These are phyloP conservation scores for Zasmidium citrigriseum DNA, from an alignment of 2,329 filamentous ascomycete genomes.

Conservation along the genomic window DNA sequence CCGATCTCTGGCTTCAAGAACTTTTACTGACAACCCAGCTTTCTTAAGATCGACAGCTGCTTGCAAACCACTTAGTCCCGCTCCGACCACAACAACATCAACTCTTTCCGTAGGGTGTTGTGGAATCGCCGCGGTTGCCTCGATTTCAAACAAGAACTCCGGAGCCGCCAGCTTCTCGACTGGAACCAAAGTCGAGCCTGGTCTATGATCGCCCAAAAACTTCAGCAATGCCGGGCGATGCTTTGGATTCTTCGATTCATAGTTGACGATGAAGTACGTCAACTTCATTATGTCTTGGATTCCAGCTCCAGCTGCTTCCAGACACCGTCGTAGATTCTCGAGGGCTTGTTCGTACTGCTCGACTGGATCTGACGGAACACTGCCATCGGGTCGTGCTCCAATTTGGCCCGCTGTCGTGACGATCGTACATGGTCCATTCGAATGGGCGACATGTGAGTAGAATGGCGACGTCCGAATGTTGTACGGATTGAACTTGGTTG, in stretches of 20 bases:
- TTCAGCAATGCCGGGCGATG: constrained; percentile 23
- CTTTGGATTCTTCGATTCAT: constrained; percentile 22
- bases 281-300: constrained; percentile 28
- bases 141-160: constrained; percentile 29
- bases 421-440: constrained; percentile 16
- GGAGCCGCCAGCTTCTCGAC: constrained; percentile 28
- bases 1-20: constrained; percentile 37
- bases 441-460: constrained; percentile 20
- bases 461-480: constrained; percentile 21
- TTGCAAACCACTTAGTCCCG: constrained; percentile 34
- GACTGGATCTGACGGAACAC: constrained; percentile 20
- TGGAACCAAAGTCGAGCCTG: constrained; percentile 26
- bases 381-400: constrained; percentile 24
- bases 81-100: constrained; percentile 37
- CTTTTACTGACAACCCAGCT: constrained; percentile 29
- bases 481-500: constrained; percentile 10
- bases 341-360: constrained; percentile 28
- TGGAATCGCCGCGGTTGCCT: constrained; percentile 26
- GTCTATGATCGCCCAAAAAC: constrained; percentile 29
- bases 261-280: constrained; percentile 30
- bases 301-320: constrained; percentile 28
- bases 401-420: constrained; percentile 28
- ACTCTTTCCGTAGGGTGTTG: constrained; percentile 17
- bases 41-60: constrained; percentile 31
- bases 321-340: constrained; percentile 21